phyloP scores from a whole-genome alignment of 208 protist genomes.

The Entamoeba invadens region DNA sequence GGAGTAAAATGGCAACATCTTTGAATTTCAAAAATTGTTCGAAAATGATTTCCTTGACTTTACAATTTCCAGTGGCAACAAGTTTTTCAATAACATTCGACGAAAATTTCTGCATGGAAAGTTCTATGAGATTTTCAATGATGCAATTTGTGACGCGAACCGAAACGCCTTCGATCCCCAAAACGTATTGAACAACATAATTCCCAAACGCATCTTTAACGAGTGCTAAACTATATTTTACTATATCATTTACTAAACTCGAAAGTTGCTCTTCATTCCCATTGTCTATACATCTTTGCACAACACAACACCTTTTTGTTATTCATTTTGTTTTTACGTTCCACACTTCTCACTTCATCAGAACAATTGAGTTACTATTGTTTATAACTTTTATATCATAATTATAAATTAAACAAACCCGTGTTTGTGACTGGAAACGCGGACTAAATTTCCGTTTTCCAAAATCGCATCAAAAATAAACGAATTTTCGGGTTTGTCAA shows the following conservation, averaged over 20 bases:
- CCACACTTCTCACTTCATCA: too few species aligned
- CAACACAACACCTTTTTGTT: too few species aligned
- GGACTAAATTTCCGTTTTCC: background rate
- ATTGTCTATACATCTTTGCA: constrained; percentile 8
- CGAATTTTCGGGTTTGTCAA: background rate
- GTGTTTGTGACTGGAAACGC: background rate
- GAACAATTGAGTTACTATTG: too few species aligned
- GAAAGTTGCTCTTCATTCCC: background rate
- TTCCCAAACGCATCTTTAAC: constrained; percentile 18
- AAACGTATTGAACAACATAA: constrained; percentile 16
- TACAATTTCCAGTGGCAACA: background rate
- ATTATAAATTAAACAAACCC: too few species aligned
- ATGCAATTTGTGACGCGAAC: background rate
- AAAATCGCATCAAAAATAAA: constrained; percentile 8
- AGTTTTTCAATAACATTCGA: background rate
- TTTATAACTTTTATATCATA: too few species aligned
- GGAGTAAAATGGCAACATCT: background rate
- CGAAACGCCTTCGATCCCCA: background rate
- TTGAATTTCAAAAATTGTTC: background rate
- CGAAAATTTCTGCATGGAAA: constrained; percentile 3
- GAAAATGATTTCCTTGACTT: background rate
- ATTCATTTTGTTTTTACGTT: too few species aligned
- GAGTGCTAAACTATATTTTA: background rate
- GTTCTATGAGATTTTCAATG: background rate
- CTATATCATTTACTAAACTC: background rate